Evolutionary conservation across 768 basidiomycete genomes (phyloP).

Genomic region (Lentinula sp.): DNA sequence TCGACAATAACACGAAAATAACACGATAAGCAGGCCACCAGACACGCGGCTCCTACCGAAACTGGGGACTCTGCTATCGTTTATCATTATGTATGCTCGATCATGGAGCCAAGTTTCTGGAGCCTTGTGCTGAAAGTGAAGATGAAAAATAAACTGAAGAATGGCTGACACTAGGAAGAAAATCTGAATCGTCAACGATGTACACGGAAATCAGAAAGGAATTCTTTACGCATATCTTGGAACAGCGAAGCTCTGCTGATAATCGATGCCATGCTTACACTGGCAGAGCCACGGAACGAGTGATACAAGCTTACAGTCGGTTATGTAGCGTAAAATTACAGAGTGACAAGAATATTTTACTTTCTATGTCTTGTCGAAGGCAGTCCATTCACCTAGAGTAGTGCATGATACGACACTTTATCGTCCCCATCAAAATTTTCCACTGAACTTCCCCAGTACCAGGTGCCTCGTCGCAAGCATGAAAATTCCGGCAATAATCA

Average conservation of each 20-base stretch:
- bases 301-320: background rate
- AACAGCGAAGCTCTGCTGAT: too few relatives aligned
- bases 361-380: background rate
- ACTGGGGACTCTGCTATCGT: background rate
- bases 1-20: too few relatives aligned
- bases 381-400: too few relatives aligned
- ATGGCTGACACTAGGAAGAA: too few relatives aligned
- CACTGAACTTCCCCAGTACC: slow-evolving; percentile 18
- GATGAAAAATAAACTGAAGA: too few relatives aligned
- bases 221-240: too few relatives aligned
- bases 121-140: background rate
- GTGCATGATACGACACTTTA: too few relatives aligned
- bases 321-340: background rate
- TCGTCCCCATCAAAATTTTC: background rate
- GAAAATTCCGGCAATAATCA: slow-evolving; percentile 23
- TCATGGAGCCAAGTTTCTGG: background rate
- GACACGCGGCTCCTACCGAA: background rate
- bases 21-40: too few relatives aligned
- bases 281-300: too few relatives aligned
- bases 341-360: background rate
- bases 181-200: too few relatives aligned
- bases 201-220: too few relatives aligned
- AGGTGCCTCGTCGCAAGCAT: slow-evolving; percentile 23
- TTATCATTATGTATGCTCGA: background rate
- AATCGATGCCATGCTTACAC: too few relatives aligned